Percentiles rank a stretch among this genome's conserved stretches.
These are phyloP conservation scores for Trichoderma orchidacearum DNA, from an alignment of 495 filamentous ascomycete species.

Conservation along the genomic window DNA sequence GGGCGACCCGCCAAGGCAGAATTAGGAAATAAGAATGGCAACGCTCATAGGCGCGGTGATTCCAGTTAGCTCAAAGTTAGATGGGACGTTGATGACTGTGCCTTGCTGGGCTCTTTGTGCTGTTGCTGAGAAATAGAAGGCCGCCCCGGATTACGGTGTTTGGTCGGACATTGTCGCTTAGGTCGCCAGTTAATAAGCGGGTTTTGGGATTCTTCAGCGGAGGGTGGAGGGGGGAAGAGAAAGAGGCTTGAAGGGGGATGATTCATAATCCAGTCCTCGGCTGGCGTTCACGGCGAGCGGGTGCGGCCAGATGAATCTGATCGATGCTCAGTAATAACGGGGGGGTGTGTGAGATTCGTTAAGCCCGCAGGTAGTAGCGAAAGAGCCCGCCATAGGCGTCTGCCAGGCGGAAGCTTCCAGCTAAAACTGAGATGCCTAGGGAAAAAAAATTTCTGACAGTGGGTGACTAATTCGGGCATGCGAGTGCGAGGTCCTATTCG, in stretches of 20 bases:
- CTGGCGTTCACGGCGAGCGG: neutral
- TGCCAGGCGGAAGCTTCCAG: neutral
- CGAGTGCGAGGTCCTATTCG: neutral
- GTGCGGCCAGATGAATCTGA: neutral
- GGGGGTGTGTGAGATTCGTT: neutral
- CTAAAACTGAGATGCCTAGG: neutral
- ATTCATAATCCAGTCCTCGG: conserved; percentile 1
- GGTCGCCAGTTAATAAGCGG: neutral
- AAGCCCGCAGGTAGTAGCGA: neutral
- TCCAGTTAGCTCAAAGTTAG: neutral
- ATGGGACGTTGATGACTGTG: neutral
- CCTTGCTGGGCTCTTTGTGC: neutral
- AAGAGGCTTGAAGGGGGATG: neutral
- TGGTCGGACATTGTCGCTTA: neutral
- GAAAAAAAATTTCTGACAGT: neutral
- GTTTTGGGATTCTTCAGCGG: too few species aligned
- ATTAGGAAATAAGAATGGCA: neutral
- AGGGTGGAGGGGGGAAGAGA: neutral
- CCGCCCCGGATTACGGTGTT: too few species aligned
- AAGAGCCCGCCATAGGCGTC: neutral
- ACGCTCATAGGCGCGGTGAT: neutral
- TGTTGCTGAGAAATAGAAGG: neutral
- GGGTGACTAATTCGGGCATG: neutral
- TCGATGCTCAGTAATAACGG: neutral
- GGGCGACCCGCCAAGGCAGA: neutral